A percentile compares a stretch with the other conserved stretches of the same genome.
Conservation (phyloP, 2,329 filamentous ascomycete genomes). For the Penicillium digitatum region DNA sequence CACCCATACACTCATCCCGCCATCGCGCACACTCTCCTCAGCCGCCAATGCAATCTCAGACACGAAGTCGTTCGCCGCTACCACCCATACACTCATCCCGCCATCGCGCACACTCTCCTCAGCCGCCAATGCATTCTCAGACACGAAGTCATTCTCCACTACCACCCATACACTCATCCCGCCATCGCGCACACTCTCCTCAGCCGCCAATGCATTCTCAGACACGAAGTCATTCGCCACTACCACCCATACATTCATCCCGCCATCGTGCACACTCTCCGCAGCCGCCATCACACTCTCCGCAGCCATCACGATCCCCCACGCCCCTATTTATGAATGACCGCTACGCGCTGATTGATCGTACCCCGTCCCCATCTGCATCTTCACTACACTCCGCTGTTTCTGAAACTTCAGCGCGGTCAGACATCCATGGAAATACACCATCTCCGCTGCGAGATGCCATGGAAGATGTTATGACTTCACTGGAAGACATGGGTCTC, state of each 20-base stretch:
- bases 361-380: constrained; percentile 48
- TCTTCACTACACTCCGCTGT: constrained; percentile 18
- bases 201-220: constrained; percentile 12
- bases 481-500: constrained; percentile 78
- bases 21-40: no score
- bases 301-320: constrained; percentile 27
- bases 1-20: no score
- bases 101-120: no score
- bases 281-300: constrained; percentile 12
- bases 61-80: no score
- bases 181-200: constrained; percentile 8
- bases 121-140: constrained; percentile 12
- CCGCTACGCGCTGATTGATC: constrained; percentile 36
- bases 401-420: constrained; percentile 41
- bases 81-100: no score
- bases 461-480: constrained; percentile 98
- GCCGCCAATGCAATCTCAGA: no score
- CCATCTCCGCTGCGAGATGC: constrained; percentile 89
- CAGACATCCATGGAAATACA: constrained; percentile 65
- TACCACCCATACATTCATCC: constrained; percentile 13
- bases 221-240: constrained; percentile 12
- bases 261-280: constrained; percentile 11
- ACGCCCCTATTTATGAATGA: constrained; percentile 41
- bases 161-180: constrained; percentile 13
- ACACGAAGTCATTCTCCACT: constrained; percentile 12